Conservation (phyloP, 2,329 filamentous ascomycete genomes). For the Aspergillus eucalypticola region DNA sequence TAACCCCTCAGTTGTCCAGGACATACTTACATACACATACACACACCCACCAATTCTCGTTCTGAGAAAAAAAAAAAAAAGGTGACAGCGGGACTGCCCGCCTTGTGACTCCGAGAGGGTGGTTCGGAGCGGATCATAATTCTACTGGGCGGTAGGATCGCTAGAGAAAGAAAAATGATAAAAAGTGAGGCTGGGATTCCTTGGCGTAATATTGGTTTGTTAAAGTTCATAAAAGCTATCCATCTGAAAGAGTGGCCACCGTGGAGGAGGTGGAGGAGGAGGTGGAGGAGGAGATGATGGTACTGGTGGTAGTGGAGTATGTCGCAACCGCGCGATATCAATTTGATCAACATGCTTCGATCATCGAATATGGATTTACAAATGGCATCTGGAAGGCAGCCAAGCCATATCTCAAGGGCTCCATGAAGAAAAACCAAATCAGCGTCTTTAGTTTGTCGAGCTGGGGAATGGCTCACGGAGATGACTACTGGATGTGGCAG, state of each 20-base stretch:
- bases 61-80: not conserved
- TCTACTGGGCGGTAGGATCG: constrained; percentile 9
- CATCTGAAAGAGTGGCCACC: too few species aligned
- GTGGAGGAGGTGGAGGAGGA: too few species aligned
- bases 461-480: not conserved
- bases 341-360: not conserved
- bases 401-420: too few species aligned
- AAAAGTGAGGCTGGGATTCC: constrained; percentile 13
- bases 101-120: constrained; percentile 11
- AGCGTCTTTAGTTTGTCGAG: not conserved
- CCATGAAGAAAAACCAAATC: too few species aligned
- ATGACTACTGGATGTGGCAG: not conserved
- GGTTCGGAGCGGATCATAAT: constrained; percentile 17
- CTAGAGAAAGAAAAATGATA: too few species aligned
- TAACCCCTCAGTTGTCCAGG: too few species aligned
- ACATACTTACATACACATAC: too few species aligned
- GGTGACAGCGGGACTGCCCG: constrained; percentile 19
- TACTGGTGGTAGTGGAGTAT: too few species aligned
- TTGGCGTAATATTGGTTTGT: not conserved
- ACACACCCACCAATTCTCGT: too few species aligned
- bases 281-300: too few species aligned
- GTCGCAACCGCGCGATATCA: not conserved
- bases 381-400: too few species aligned
- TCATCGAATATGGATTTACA: not conserved
- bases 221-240: not conserved